These are phyloP conservation scores for Lactarius quietus DNA, from an alignment of 768 basidiomycete species.

Conservation along the genomic window DNA sequence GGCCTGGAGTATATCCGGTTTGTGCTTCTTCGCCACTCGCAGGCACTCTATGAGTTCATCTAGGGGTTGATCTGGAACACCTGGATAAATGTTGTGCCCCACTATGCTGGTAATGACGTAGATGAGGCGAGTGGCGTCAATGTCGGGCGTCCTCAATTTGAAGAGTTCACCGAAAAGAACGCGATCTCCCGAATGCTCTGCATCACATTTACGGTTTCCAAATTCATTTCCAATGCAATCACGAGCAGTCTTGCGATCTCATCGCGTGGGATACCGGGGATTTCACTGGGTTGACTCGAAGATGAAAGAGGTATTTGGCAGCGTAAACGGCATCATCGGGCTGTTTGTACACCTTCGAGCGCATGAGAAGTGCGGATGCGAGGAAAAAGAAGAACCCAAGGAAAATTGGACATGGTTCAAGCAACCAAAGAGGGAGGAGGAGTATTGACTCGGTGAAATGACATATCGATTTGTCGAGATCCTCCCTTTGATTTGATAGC, in stretches of 20 bases:
- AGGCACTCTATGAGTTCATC: not conserved
- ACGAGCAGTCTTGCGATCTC: not conserved
- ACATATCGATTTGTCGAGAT: not conserved
- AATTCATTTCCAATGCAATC: not conserved
- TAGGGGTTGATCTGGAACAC: not conserved
- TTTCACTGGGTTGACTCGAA: not conserved
- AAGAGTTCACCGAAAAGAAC: not conserved
- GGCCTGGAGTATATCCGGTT: not conserved
- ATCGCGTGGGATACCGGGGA: not conserved
- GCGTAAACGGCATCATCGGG: not conserved
- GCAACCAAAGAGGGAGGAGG: not conserved
- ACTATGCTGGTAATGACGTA: not conserved
- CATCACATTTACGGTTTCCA: not conserved
- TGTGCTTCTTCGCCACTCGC: not conserved
- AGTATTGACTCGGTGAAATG: not conserved
- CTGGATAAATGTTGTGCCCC: not conserved
- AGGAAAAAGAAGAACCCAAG: not conserved
- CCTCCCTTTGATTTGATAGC: not conserved
- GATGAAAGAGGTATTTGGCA: not conserved
- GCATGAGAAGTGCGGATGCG: not conserved
- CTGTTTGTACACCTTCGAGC: not conserved
- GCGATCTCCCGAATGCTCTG: not conserved
- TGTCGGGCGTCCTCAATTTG: not conserved
- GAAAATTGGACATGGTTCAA: not conserved
- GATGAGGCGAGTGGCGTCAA: not conserved